phyloP scores from a whole-genome alignment of 805 yeast species.

The Saccharomycopsis amapae region DNA sequence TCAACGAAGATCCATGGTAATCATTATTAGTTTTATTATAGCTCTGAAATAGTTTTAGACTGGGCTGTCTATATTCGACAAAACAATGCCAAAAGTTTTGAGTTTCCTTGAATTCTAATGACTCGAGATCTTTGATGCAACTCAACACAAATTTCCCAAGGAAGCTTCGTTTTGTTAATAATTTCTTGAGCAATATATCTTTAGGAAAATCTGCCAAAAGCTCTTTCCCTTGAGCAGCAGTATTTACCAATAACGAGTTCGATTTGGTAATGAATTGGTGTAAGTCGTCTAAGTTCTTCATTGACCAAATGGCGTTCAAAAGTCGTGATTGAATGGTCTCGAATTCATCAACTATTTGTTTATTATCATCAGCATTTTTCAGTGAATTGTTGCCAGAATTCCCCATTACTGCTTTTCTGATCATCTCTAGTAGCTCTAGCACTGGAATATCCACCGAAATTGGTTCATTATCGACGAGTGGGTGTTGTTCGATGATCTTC shows the following conservation, averaged over 20 bases:
- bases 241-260: conserved; percentile 31
- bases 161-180: conserved; percentile 34
- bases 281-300: conserved; percentile 42
- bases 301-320: conserved; percentile 37
- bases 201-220: conserved; percentile 19
- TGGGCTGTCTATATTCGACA: conserved; percentile 29
- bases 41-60: conserved; percentile 9
- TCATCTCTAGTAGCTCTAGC: conserved; percentile 26
- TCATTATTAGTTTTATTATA: background rate
- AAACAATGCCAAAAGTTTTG: conserved; percentile 38
- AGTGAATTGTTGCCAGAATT: conserved; percentile 24
- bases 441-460: conserved; percentile 31
- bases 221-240: conserved; percentile 30
- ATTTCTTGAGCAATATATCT: conserved; percentile 20
- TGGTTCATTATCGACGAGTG: conserved; percentile 23
- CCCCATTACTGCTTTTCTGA: conserved; percentile 23
- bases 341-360: conserved; percentile 3
- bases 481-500: conserved; percentile 34
- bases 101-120: conserved; percentile 42
- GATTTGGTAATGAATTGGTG: conserved; percentile 33
- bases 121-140: conserved; percentile 35
- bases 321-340: conserved; percentile 20
- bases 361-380: background rate
- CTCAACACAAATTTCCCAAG: conserved; percentile 40
- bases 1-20: no score